Percentiles rank a stretch among this genome's conserved stretches.
Conservation (phyloP, 2,329 filamentous ascomycete genomes). For the Cercospora zeae-maydis region DNA sequence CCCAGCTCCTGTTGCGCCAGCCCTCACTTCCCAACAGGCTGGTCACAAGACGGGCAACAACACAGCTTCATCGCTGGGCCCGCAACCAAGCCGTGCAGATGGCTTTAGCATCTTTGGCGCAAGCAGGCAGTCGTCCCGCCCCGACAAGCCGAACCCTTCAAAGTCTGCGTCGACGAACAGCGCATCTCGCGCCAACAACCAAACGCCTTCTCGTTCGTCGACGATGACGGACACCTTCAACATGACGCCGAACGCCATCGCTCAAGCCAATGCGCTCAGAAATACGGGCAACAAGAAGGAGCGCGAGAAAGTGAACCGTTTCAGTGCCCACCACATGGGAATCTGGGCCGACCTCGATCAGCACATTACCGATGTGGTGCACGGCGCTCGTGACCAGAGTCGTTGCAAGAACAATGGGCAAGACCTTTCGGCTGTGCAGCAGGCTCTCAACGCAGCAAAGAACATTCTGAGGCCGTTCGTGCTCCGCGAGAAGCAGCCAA, state of each 20-base stretch:
- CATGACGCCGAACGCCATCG: neutral
- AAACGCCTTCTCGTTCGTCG: neutral
- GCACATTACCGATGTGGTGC: conserved; percentile 1
- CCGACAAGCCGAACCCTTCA: neutral
- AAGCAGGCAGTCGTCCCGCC: neutral
- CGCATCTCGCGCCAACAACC: neutral
- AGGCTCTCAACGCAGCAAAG: neutral
- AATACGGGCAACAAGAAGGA: conserved; percentile 45
- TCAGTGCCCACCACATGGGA: neutral
- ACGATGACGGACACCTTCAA: neutral
- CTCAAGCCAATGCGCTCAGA: neutral
- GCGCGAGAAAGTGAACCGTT: conserved; percentile 58
- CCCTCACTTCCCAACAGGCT: neutral
- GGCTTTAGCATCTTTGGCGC: neutral
- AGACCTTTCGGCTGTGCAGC: neutral
- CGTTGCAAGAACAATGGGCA: conserved; percentile 1
- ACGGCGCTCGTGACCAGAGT: neutral
- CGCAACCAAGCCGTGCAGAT: neutral
- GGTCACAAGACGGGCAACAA: neutral
- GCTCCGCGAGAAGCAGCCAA: neutral
- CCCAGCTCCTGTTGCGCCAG: neutral
- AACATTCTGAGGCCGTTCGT: neutral
- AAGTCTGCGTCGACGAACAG: neutral
- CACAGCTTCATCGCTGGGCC: neutral
- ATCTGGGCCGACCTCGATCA: conserved; percentile 2